Conservation (phyloP, 768 basidiomycete species). For the Kwoniella shandongensis region DNA sequence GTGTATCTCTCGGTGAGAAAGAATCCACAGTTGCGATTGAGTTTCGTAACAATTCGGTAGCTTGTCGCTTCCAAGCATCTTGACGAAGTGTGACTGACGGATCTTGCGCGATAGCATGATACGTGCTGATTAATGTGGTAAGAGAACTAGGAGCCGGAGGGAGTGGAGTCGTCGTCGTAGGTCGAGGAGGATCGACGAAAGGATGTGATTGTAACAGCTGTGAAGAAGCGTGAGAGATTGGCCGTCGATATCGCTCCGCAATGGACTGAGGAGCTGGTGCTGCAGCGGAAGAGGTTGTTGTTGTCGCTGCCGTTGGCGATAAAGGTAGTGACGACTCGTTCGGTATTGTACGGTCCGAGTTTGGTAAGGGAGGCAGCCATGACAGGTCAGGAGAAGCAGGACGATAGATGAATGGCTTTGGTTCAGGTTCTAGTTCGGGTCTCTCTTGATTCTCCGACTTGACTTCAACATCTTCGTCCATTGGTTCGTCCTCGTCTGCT, state of each 20-base stretch:
- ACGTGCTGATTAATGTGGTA: slow-evolving; percentile 31
- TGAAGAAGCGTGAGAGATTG: slow-evolving; percentile 31
- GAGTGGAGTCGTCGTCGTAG: not conserved
- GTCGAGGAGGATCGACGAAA: slow-evolving; percentile 27
- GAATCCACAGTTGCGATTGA: slow-evolving; percentile 27
- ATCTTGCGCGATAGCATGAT: slow-evolving; percentile 30
- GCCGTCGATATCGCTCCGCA: slow-evolving; percentile 27
- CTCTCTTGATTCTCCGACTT: not conserved
- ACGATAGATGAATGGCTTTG: not conserved
- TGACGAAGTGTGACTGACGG: slow-evolving; percentile 33
- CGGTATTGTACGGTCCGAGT: not conserved
- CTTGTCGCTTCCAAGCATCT: slow-evolving; percentile 26
- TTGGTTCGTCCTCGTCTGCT: slow-evolving; percentile 5
- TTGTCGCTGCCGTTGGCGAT: not conserved
- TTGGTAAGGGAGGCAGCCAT: slow-evolving; percentile 40
- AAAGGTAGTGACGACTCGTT: not conserved
- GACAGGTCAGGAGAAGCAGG: slow-evolving; percentile 22
- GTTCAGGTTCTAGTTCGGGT: not conserved
- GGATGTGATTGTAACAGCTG: slow-evolving; percentile 26
- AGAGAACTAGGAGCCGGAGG: slow-evolving; percentile 34
- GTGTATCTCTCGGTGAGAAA: slow-evolving; percentile 29
- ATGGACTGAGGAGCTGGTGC: slow-evolving; percentile 17
- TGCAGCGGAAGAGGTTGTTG: not conserved
- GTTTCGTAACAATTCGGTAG: slow-evolving; percentile 28
- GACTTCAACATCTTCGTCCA: slow-evolving; percentile 8